Evolutionary conservation across 805 yeast genomes (phyloP), one percentile per base, ranked within the genome.

Genomic region (Debaryomyces prosopidis): DNA sequence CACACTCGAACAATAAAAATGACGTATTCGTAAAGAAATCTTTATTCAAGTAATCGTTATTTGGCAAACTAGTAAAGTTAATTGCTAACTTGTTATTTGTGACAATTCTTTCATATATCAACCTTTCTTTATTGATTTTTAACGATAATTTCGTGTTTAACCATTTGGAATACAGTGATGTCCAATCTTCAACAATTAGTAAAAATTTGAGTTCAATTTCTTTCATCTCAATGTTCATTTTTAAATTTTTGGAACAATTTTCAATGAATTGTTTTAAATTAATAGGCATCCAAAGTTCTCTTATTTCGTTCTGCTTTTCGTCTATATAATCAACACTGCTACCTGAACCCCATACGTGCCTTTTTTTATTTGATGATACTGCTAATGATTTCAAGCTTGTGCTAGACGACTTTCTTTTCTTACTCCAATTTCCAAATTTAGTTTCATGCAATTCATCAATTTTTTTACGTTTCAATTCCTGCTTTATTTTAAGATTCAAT

Each of bases 1-100:
- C 87, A 50, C 82, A 70, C 50, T 80, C 83, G 53, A 81, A 68
- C 3, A 83, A 49, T 4, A 83, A 43, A 42, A 78, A 71, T 1
- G 75, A 67, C 4, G 76, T 59, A 17, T 63, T 60, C 20, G 63
- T 55, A 51, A 78, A 77, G 40, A 67, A 67, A 7, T 60, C 60
- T 26, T 65, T 65, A 19, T 68, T 66, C 19, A 68, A 49, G 42
- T 66, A 60, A 18, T 67, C 58, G 12, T 63, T 67, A 9, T 55
- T 48, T 1, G 82, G 80, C 34, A 81, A 61, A 17, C 79, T 68
- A 2, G 68, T 53, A 10, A 81, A 54, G 5, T 58, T 52, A 4
- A 82, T 40, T 0, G 41, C 43, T n/a, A 69, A 42, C 26, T 62
- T 58, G 11, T 61, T 60, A 17, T 57, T 54, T n/a, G 45, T 40